Base-by-base conservation (phyloP, 2,329 filamentous ascomycete species). In the Arthrobotrys megalospora region DNA sequence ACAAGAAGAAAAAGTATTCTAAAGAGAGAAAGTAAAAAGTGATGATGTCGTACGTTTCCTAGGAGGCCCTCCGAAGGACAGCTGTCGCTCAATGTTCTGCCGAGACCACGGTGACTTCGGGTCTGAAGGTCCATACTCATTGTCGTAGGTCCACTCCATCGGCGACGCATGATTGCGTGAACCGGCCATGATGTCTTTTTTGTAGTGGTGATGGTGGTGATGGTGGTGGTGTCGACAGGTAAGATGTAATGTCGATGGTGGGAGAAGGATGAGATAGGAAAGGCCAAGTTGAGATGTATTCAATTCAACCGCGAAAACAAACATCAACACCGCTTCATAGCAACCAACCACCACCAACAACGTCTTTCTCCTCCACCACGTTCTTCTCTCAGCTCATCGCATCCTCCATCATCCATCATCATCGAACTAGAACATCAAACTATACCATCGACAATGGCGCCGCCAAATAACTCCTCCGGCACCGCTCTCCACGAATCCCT, bases 401-500 rank as follows among this genome's bases (percentile, higher is more conserved):
- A 53, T 45, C 48, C 32, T 34, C 47, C 16, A 11, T n/a, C 12
- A 45, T 36, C 55, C n/a, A 32, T 48, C 62, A 8, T 14, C 43
- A 38, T 47, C 64, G 41, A 65, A 3, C 60, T 6, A 41, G 19
- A 32, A 14, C 34, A 43, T 28, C 47, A 34, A 28, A 24, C 24
- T 16, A 38, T 2, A 38, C n/a, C 65, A 21, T 16, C 58, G 38
- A 32, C 64, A 41, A 79, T 79, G 76, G 76, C 76, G 12, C 76
- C 76, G 12, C 76, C 69, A 28, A 68, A 38, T 36, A 47, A 28
- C 32, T 16, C 53, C 2, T 43, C 55, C 8, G 36, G 55, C 16
- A 55, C 76, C 14, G 53, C 58, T 5, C 91, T 98, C 79, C 91
- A 99, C 81, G 93, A 97, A 85, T 87, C 92, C 84, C 92, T 98